Conservation (phyloP, 1,284 basidiomycete genomes). For the Naganishia cerealis region DNA sequence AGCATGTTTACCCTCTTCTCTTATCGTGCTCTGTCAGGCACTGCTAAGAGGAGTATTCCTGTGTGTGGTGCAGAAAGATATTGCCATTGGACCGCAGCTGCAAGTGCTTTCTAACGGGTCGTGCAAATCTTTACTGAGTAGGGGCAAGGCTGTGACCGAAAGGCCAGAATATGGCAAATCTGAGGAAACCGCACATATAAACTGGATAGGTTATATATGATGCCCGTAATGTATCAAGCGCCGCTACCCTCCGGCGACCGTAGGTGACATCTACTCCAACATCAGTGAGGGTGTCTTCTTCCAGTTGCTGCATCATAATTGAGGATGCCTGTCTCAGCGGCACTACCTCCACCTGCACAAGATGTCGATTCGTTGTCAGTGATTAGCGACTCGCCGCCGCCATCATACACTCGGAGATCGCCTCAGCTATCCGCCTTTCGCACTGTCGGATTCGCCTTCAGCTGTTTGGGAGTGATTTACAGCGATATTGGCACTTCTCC, state of each 20-base stretch:
- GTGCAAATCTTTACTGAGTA: not conserved
- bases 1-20: too few relatives aligned
- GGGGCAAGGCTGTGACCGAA: not conserved
- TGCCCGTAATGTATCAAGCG: too few relatives aligned
- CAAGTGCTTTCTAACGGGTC: not conserved
- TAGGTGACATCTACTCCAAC: too few relatives aligned
- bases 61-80: too few relatives aligned
- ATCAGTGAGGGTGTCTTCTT: too few relatives aligned
- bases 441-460: conserved; percentile 34
- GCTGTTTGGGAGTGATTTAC: conserved; percentile 52
- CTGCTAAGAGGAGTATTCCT: not conserved
- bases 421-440: conserved; percentile 8
- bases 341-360: not conserved
- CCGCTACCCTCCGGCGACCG: too few relatives aligned
- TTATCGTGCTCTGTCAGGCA: not conserved
- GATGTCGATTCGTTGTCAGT: conserved; percentile 1
- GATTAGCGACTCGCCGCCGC: not conserved
- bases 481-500: conserved; percentile 63
- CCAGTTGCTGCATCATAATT: not conserved
- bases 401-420: conserved; percentile 9
- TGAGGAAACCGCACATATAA: too few relatives aligned
- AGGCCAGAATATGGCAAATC: not conserved
- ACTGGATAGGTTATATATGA: too few relatives aligned
- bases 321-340: not conserved
- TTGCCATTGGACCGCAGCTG: not conserved